Evolutionary conservation across 495 filamentous ascomycete genomes (phyloP), one percentile per base, ranked within the genome.

Genomic region (Hypoxylon rickii): DNA sequence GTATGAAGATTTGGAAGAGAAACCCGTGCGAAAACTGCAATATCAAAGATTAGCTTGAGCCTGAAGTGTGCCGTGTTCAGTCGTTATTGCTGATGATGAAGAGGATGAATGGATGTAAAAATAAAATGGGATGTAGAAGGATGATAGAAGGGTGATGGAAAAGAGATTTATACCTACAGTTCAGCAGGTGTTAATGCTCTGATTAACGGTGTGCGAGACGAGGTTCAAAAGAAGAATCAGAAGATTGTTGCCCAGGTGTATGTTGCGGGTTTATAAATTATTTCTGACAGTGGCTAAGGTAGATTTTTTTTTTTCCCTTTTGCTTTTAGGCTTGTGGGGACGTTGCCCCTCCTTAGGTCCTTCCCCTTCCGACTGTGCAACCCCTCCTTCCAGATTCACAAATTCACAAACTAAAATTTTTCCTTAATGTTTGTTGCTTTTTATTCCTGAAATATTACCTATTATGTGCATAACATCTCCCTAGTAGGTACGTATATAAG

Each of bases 321-420:
- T n/a, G n/a, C n/a, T n/a, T n/a, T n/a, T n/a, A n/a, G n/a, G 48
- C 58, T 61, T 66, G 65, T 58, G 65, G 66, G 65, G 56, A 12
- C 51, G 46, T 39, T 65, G 59, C 63, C 59, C 66, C 58, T 63
- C 66, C 53, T 58, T 29, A 53, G 59, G 53, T 39, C 59, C 52
- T 57, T 62, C 13, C 48, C 52, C 36, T 46, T 31, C 48, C 37
- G 34, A 51, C 44, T 57, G 18, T 37, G 22, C 51, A 49, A 60
- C 63, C 65, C 65, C 63, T 63, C 65, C 59, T 68, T 66, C 58
- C 65, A 51, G n/a, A n/a, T n/a, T n/a, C n/a, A n/a, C n/a, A n/a
- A 51, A 63, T 66, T 61, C 63, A 57, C 61, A 53, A 54, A 63
- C 58, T 44, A 24, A 49, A 52, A 47, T 47, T 59, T 61, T 51